Percentiles rank a stretch among this genome's conserved stretches.
Conservation (phyloP, 306 rosid genomes). For the Pyrus bretschneideri region DNA sequence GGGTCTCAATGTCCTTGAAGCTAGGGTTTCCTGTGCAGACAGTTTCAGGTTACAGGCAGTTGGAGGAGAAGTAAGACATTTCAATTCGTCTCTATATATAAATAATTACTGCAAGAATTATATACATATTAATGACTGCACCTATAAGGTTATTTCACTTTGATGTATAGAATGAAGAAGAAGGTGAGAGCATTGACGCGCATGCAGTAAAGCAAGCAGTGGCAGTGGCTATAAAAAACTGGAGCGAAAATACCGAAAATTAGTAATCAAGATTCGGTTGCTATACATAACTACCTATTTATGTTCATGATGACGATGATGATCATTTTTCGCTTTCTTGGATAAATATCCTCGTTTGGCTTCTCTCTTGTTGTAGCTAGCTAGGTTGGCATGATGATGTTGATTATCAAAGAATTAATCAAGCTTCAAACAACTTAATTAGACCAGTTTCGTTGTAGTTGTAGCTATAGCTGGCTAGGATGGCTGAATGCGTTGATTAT, state of each 20-base stretch:
- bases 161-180: slow-evolving; percentile 34
- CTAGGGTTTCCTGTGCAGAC: slow-evolving; percentile 97
- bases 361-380: not conserved
- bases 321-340: not conserved
- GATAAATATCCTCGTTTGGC: not conserved
- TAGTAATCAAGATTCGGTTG: slow-evolving; percentile 16
- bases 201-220: slow-evolving; percentile 43
- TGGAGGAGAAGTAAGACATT: slow-evolving; percentile 73
- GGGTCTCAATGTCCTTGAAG: slow-evolving; percentile 81
- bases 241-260: slow-evolving; percentile 38
- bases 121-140: not conserved
- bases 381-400: slow-evolving; percentile 3
- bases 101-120: not conserved
- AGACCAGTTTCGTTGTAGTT: not conserved
- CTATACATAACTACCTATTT: not conserved
- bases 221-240: slow-evolving; percentile 41
- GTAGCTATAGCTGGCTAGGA: not conserved
- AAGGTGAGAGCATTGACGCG: slow-evolving; percentile 38
- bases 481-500: slow-evolving; percentile 9
- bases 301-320: not conserved
- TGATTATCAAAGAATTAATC: not conserved
- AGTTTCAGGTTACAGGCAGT: slow-evolving; percentile 77
- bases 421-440: not conserved
- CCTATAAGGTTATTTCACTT: not conserved
- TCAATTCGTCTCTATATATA: not conserved